Evolutionary conservation across 2,329 filamentous ascomycete genomes (phyloP).

Genomic region (Xylaria multiplex): DNA sequence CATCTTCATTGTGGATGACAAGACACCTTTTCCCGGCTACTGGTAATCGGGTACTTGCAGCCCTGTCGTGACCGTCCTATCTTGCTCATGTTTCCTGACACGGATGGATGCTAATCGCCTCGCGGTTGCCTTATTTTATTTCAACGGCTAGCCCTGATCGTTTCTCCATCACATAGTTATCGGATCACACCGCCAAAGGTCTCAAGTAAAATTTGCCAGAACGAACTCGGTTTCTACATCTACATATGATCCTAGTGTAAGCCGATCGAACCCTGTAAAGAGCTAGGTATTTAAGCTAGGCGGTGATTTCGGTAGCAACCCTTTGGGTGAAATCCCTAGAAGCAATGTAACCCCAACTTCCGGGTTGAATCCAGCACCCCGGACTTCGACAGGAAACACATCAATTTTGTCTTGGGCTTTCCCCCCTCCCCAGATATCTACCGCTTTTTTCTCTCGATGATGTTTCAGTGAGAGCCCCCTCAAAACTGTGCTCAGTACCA

Average conservation of each 20-base stretch:
- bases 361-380: conserved; percentile 26
- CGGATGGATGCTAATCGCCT: conserved; percentile 32
- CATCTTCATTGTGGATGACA: conserved; percentile 23
- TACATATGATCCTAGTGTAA: conserved; percentile 7
- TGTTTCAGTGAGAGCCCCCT: not conserved
- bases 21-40: conserved; percentile 32
- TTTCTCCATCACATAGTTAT: not conserved
- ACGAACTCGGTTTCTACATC: not conserved
- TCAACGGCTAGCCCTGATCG: conserved; percentile 6
- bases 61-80: conserved; percentile 21
- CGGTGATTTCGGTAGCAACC: conserved; percentile 16
- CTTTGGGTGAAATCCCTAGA: conserved; percentile 24
- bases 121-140: conserved; percentile 31
- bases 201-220: conserved; percentile 8
- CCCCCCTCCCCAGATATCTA: not conserved
- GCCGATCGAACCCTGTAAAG: conserved; percentile 5
- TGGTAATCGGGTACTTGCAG: conserved; percentile 29
- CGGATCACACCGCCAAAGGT: not conserved
- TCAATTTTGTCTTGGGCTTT: not conserved
- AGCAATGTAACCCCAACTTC: conserved; percentile 32
- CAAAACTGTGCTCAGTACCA: not conserved
- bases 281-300: conserved; percentile 11
- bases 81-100: conserved; percentile 27
- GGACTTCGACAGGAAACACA: conserved; percentile 13
- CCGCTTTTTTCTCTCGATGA: conserved; percentile 10